A percentile compares a stretch with the other conserved stretches of the same genome.
These are phyloP conservation scores for Phoenix dactylifera DNA, from an alignment of 176 grass and related monocot genomes.

Conservation along the genomic window DNA sequence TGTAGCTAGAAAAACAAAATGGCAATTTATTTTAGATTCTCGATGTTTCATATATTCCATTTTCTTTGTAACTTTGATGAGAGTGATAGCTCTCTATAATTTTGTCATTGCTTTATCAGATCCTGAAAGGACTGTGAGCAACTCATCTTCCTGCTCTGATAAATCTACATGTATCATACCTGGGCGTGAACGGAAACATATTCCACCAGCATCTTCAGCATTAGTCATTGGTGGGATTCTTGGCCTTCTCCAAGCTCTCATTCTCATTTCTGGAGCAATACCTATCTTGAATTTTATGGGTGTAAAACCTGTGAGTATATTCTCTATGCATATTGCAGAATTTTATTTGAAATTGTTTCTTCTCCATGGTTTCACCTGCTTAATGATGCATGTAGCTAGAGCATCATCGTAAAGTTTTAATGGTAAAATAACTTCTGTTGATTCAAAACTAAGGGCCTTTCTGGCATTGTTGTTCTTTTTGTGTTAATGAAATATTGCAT, in stretches of 20 bases:
- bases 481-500: too few species aligned
- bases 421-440: too few species aligned
- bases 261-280: constrained; percentile 12
- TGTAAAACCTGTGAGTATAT: constrained; percentile 12
- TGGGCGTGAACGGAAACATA: constrained; percentile 19
- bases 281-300: constrained; percentile 19
- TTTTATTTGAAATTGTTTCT: constrained; percentile 31
- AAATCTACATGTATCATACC: neutral
- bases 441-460: too few species aligned
- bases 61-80: constrained; percentile 12
- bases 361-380: constrained; percentile 51
- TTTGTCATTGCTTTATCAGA: neutral
- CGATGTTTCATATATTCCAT: neutral
- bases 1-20: neutral
- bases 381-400: too few species aligned
- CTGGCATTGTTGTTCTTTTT: too few species aligned
- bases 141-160: constrained; percentile 2
- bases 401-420: too few species aligned
- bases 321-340: neutral
- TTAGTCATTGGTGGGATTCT: constrained; percentile 22
- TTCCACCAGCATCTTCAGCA: constrained; percentile 28
- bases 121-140: neutral
- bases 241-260: constrained; percentile 14
- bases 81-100: neutral
- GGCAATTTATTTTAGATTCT: neutral